phyloP scores from a whole-genome alignment of 2,329 filamentous ascomycete species.

The Pyrenochaeta sp. region DNA sequence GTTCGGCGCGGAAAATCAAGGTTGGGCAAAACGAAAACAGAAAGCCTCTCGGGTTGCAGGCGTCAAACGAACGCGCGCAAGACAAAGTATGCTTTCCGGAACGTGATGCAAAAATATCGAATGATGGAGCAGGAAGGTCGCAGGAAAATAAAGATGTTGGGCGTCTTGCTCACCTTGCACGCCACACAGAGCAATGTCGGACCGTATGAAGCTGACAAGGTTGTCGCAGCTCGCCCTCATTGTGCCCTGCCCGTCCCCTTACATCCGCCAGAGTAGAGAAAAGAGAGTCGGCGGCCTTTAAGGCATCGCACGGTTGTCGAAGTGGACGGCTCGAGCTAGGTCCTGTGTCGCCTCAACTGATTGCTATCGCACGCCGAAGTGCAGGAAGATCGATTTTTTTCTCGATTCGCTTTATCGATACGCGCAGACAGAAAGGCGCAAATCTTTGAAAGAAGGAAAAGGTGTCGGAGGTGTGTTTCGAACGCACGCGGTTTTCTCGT shows the following conservation, averaged over 20 bases:
- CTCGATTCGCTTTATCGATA: too few relatives aligned
- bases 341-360: too few relatives aligned
- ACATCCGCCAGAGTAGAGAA: conserved; percentile 15
- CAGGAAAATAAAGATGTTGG: conserved; percentile 3
- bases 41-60: background rate
- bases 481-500: conserved; percentile 22
- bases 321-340: too few relatives aligned
- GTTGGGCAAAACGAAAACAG: background rate
- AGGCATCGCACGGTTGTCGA: conserved; percentile 22
- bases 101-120: too few relatives aligned
- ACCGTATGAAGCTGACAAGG: conserved; percentile 64
- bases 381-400: too few relatives aligned
- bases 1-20: too few relatives aligned
- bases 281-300: conserved; percentile 13
- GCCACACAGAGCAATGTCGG: conserved; percentile 66
- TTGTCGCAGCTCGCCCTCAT: conserved; percentile 59
- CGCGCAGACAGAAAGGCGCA: too few relatives aligned
- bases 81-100: too few relatives aligned
- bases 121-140: too few relatives aligned
- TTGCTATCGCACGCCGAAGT: too few relatives aligned
- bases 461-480: conserved; percentile 24
- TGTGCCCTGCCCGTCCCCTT: conserved; percentile 24
- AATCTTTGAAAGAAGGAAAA: too few relatives aligned
- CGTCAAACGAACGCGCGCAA: conserved; percentile 1
- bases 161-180: conserved; percentile 60